Conservation (phyloP, 805 yeast species). For the Sporopachydermia lactativora region DNA sequence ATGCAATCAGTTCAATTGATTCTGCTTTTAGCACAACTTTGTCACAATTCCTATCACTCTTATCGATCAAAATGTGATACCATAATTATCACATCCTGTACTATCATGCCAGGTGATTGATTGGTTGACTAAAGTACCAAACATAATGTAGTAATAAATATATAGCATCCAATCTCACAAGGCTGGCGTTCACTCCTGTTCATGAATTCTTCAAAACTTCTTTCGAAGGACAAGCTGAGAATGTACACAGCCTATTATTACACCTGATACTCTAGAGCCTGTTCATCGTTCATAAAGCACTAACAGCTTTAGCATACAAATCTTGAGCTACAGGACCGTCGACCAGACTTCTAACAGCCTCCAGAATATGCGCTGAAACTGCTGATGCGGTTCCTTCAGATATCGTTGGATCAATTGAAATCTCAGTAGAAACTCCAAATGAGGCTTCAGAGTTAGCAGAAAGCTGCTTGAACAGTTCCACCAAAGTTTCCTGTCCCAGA, state of each 20-base stretch:
- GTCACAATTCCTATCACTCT: slow-evolving; percentile 1
- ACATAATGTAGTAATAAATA: slow-evolving; percentile 1
- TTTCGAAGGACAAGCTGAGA: slow-evolving; percentile 1
- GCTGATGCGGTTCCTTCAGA: slow-evolving; percentile 1
- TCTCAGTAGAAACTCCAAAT: slow-evolving; percentile 1
- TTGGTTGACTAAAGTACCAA: slow-evolving; percentile 1
- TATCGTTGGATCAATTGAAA: slow-evolving; percentile 1
- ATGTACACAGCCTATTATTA: background rate
- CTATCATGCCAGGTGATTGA: slow-evolving; percentile 1
- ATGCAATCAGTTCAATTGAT: background rate
- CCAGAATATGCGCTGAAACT: background rate
- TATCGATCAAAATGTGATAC: too few species aligned
- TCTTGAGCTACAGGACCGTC: slow-evolving; percentile 1
- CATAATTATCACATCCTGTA: slow-evolving; percentile 1
- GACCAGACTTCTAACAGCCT: slow-evolving; percentile 1
- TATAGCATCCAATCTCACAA: background rate
- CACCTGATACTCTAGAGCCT: slow-evolving; percentile 1
- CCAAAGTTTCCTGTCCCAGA: slow-evolving; percentile 1
- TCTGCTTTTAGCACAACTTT: slow-evolving; percentile 1
- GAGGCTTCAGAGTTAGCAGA: slow-evolving; percentile 1
- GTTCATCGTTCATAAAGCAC: slow-evolving; percentile 1
- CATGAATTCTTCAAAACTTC: slow-evolving; percentile 1
- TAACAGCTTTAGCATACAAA: slow-evolving; percentile 1
- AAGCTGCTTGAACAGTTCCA: slow-evolving; percentile 1
- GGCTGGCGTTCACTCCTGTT: slow-evolving; percentile 1